These are phyloP conservation scores for Teunomyces stri DNA, from an alignment of 805 yeast species.

Conservation along the genomic window DNA sequence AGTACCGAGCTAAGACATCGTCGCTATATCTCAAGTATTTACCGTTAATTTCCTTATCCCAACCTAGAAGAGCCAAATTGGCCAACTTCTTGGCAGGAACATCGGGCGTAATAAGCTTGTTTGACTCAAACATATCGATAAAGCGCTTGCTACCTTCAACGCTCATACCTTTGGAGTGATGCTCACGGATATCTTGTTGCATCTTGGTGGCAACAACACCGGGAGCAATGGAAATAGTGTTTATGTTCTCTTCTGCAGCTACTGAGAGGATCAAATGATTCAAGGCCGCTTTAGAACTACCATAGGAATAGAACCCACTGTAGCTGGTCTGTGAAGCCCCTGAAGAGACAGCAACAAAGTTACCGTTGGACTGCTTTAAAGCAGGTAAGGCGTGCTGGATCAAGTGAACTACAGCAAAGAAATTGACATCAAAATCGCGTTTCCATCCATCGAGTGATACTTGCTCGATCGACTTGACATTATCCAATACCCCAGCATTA, in stretches of 20 bases:
- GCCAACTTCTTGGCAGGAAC: slow-evolving; percentile 73
- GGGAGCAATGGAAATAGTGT: slow-evolving; percentile 77
- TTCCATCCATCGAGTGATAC: slow-evolving; percentile 61
- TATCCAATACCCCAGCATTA: slow-evolving; percentile 82
- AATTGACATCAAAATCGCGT: slow-evolving; percentile 66
- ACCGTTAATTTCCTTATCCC: slow-evolving; percentile 61
- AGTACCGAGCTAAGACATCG: slow-evolving; percentile 13
- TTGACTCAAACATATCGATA: slow-evolving; percentile 55
- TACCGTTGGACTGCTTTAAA: slow-evolving; percentile 56
- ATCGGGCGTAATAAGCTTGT: slow-evolving; percentile 61
- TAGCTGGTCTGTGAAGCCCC: slow-evolving; percentile 72
- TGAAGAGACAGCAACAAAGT: slow-evolving; percentile 76
- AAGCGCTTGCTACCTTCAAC: slow-evolving; percentile 59
- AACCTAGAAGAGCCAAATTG: slow-evolving; percentile 60
- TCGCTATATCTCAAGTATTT: slow-evolving; percentile 63
- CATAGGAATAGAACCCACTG: slow-evolving; percentile 88
- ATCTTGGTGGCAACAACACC: slow-evolving; percentile 92
- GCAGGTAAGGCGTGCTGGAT: slow-evolving; percentile 56
- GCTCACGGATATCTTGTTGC: slow-evolving; percentile 78
- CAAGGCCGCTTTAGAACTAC: slow-evolving; percentile 87
- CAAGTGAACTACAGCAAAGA: slow-evolving; percentile 69
- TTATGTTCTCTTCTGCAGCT: slow-evolving; percentile 55
- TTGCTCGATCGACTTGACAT: slow-evolving; percentile 54
- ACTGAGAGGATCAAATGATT: slow-evolving; percentile 71
- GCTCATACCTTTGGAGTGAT: slow-evolving; percentile 59